Conservation (phyloP, 805 yeast genomes). For the Brettanomyces naardenensis region DNA sequence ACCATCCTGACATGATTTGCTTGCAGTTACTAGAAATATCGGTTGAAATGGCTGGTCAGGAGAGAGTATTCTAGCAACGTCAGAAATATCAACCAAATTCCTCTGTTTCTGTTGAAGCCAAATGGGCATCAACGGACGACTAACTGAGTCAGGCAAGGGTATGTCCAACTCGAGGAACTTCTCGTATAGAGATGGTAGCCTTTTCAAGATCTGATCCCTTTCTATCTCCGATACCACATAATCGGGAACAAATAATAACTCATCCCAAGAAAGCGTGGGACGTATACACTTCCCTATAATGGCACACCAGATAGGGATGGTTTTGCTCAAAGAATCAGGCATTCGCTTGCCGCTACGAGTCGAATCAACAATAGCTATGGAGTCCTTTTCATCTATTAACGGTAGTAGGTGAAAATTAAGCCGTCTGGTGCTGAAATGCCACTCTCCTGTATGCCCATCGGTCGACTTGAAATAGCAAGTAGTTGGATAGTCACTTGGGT, state of each 20-base stretch:
- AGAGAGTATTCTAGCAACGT: slow-evolving; percentile 8
- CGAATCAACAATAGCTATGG: slow-evolving; percentile 67
- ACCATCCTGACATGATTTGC: slow-evolving; percentile 56
- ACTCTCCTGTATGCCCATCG: slow-evolving; percentile 79
- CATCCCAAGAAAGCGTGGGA: slow-evolving; percentile 17
- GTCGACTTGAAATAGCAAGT: slow-evolving; percentile 81
- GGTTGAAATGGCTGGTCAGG: slow-evolving; percentile 29
- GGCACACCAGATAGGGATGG: slow-evolving; percentile 89
- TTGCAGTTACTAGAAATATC: slow-evolving; percentile 51
- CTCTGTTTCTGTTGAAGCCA: slow-evolving; percentile 38
- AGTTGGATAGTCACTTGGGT: slow-evolving; percentile 32
- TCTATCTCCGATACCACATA: slow-evolving; percentile 52
- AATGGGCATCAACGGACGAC: slow-evolving; percentile 55
- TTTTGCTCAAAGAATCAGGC: slow-evolving; percentile 84
- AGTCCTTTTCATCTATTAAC: slow-evolving; percentile 32
- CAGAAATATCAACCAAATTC: slow-evolving; percentile 5
- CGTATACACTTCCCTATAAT: slow-evolving; percentile 53
- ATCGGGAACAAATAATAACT: slow-evolving; percentile 31
- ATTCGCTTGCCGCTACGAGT: slow-evolving; percentile 78
- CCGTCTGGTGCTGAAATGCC: slow-evolving; percentile 71
- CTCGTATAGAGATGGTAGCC: slow-evolving; percentile 29
- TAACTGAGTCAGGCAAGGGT: slow-evolving; percentile 7
- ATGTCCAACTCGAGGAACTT: neutral
- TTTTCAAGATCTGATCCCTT: slow-evolving; percentile 37
- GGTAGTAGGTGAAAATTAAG: slow-evolving; percentile 66